Base-by-base conservation (phyloP, 1,139 yeast genomes). In the Nakaseomyces nivariensis region DNA sequence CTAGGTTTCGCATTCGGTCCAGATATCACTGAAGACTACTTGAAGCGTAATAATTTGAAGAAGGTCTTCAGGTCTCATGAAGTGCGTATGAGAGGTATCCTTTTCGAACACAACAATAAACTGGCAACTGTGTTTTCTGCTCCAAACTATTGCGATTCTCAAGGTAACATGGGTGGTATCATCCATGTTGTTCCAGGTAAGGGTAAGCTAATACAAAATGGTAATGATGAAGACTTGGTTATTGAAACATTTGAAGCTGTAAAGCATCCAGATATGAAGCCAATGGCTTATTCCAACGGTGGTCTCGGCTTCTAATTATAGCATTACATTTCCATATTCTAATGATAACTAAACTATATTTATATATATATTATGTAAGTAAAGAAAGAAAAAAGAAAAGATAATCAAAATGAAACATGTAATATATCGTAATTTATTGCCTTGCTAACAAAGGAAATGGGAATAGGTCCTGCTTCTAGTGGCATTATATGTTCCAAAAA, bases 1-100 rank as follows among this genome's bases (percentile, higher is more conserved):
- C 82, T 90, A 49, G 97, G 98, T 29, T 79, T 87, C 68, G 96
- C 92, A 66, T 92, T 92, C 67, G 99, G 99, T 0, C 97, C 97
- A 6, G 98, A 92, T 66, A 79, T 92, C 53, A 92, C 98, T 6
- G 81, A 79, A 51, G 66, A 76, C 44, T 92, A 90, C 74, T 81
- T 96, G 62, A 74, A 81, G 46, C 67, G 67, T 46, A 92, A 92
- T 67, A 76, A 78, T 45, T 72, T 92, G 54, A 77, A 84, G 60
- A 92, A 88, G 54, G 78, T 94, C 42, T 84, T 92, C 60, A 76
- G 99, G 61, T 88, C 97, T 3, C 99, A 92, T 63, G 98, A 92
- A 69, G 97, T 92, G 6, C 76, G 97, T 62, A 84, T 85, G 85
- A 82, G 77, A 6, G 99, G 99, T 47, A 88, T 84, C 52, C 90